Percentiles rank a stretch among this genome's conserved stretches.
These are phyloP conservation scores for Ganoderma multipileum DNA, from an alignment of 1,284 basidiomycete species.

Conservation along the genomic window DNA sequence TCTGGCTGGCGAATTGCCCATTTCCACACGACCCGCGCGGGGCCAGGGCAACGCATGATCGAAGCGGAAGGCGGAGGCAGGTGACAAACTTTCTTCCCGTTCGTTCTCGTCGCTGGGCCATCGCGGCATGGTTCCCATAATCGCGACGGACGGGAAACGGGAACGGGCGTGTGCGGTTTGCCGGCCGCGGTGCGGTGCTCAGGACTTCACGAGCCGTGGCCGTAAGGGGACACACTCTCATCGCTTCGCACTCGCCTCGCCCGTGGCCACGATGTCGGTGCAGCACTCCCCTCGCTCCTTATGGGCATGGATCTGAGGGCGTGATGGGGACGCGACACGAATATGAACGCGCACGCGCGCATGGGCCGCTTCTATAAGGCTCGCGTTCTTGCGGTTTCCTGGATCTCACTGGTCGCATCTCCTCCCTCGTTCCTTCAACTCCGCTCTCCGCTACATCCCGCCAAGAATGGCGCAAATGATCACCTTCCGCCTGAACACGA, in stretches of 20 bases:
- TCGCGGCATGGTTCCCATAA: slow-evolving; percentile 22
- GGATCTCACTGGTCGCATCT: slow-evolving; percentile 26
- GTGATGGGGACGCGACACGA: slow-evolving; percentile 3
- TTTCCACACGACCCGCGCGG: slow-evolving; percentile 12
- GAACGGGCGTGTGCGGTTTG: slow-evolving; percentile 21
- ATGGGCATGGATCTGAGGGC: slow-evolving; percentile 5
- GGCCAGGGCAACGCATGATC: slow-evolving; percentile 18
- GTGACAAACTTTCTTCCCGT: slow-evolving; percentile 20
- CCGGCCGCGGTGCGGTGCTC: slow-evolving; percentile 25
- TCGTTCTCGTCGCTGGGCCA: slow-evolving; percentile 17
- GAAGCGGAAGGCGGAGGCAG: slow-evolving; percentile 22
- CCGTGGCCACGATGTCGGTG: slow-evolving; percentile 26
- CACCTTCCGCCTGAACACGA: slow-evolving; percentile 35
- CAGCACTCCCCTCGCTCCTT: slow-evolving; percentile 12
- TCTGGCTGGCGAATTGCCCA: slow-evolving; percentile 25
- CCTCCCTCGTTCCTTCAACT: slow-evolving; percentile 25
- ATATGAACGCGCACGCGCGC: slow-evolving; percentile 11
- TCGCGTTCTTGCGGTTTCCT: slow-evolving; percentile 16
- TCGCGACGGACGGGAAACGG: slow-evolving; percentile 17
- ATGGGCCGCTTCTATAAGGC: slow-evolving; percentile 25
- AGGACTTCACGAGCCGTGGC: slow-evolving; percentile 15
- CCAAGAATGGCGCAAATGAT: slow-evolving; percentile 27
- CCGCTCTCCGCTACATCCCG: slow-evolving; percentile 23
- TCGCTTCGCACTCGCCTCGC: slow-evolving; percentile 31
- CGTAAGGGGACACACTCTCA: slow-evolving; percentile 21